A percentile compares a stretch with the other conserved stretches of the same genome.
Evolutionary conservation across 2,329 filamentous ascomycete species (phyloP).

Genomic region (Uncinocarpus reesii): DNA sequence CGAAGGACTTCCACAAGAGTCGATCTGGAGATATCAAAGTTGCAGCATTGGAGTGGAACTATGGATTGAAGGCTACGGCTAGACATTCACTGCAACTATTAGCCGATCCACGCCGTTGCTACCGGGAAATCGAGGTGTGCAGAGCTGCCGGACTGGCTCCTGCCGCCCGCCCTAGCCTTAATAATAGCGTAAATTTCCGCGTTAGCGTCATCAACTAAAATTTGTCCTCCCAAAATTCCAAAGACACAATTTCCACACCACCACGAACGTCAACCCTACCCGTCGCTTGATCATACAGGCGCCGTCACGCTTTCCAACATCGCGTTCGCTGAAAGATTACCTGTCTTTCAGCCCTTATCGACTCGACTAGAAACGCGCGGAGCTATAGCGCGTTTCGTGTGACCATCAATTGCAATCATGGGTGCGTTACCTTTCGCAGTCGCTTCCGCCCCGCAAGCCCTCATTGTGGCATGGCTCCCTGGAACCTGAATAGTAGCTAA

Average conservation of each 20-base stretch:
- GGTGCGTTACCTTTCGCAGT: slow-evolving; percentile 30
- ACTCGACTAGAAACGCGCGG: slow-evolving; percentile 33
- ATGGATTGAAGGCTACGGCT: no score
- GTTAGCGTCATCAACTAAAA: slow-evolving; percentile 20
- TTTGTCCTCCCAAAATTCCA: slow-evolving; percentile 17
- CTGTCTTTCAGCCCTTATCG: slow-evolving; percentile 20
- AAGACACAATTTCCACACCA: slow-evolving; percentile 12
- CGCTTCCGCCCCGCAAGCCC: not conserved
- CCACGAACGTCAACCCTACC: slow-evolving; percentile 2
- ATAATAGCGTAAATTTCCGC: not conserved
- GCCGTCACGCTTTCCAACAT: slow-evolving; percentile 17
- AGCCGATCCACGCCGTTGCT: not conserved
- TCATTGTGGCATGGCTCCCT: not conserved
- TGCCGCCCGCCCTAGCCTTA: not conserved
- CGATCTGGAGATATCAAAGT: no score
- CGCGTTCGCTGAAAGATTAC: slow-evolving; percentile 19
- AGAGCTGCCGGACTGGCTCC: not conserved
- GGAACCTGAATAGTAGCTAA: slow-evolving; percentile 8
- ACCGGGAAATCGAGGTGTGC: not conserved
- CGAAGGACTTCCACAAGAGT: no score
- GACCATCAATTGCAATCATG: slow-evolving; percentile 49
- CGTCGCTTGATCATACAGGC: slow-evolving; percentile 17
- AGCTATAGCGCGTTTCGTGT: slow-evolving; percentile 29
- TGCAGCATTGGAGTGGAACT: no score
- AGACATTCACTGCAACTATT: no score